phyloP scores from a whole-genome alignment of 108 stramenopile genomes.

The Poteriospumella lacustris region DNA sequence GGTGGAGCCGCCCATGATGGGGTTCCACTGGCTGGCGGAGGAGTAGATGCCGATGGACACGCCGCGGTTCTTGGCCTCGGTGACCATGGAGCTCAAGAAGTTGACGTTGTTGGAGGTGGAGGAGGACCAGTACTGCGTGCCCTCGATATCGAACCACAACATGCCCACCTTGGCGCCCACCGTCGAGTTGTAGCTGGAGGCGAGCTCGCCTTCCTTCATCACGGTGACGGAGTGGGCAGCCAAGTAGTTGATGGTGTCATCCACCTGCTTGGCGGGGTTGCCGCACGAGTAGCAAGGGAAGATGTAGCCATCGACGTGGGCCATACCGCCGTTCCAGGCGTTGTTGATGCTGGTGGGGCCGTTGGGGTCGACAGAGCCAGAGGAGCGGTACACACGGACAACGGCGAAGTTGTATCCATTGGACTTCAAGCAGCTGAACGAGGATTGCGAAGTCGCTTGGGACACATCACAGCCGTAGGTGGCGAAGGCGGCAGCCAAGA shows the following conservation, averaged over 20 bases:
- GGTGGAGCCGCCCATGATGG: constrained; percentile 11
- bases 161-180: constrained; percentile 10
- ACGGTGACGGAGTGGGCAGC: background rate
- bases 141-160: constrained; percentile 25
- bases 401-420: constrained; percentile 23
- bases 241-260: constrained; percentile 20
- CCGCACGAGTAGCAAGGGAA: constrained; percentile 30
- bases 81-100: constrained; percentile 4
- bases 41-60: constrained; percentile 17
- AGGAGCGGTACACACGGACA: constrained; percentile 19
- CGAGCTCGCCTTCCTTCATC: background rate
- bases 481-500: background rate
- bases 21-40: constrained; percentile 11
- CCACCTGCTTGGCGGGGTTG: constrained; percentile 28
- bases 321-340: constrained; percentile 26
- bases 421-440: constrained; percentile 5
- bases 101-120: constrained; percentile 29
- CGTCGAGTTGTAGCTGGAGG: background rate
- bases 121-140: constrained; percentile 23
- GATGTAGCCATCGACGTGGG: constrained; percentile 25
- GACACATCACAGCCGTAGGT: constrained; percentile 24
- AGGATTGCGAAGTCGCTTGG: background rate
- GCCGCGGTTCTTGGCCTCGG: background rate
- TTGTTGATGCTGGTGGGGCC: constrained; percentile 22
- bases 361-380: background rate